phyloP scores from a whole-genome alignment of 345 rosid genomes.

The Raphanus sativus region DNA sequence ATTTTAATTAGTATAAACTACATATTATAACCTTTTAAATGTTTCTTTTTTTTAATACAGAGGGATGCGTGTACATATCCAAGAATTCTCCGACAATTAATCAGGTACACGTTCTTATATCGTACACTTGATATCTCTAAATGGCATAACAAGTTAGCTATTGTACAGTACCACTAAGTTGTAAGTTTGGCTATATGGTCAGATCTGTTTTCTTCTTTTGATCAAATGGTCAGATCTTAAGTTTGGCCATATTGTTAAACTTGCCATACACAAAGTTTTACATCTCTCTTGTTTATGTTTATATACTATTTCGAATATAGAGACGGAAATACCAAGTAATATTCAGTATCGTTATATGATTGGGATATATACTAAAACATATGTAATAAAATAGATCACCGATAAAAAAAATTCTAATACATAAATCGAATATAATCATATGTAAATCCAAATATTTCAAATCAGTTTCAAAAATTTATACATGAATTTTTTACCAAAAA shows the following conservation, averaged over 20 bases:
- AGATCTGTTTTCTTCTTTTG: too few relatives aligned
- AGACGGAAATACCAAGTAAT: background rate
- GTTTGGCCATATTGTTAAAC: background rate
- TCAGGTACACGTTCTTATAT: background rate
- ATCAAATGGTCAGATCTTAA: background rate
- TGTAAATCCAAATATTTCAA: too few relatives aligned
- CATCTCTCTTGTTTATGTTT: background rate
- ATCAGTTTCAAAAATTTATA: too few relatives aligned
- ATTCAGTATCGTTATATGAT: background rate
- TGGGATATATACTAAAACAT: background rate
- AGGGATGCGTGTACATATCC: background rate
- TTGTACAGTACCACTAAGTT: background rate
- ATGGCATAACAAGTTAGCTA: background rate
- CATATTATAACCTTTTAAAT: too few relatives aligned
- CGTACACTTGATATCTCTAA: background rate
- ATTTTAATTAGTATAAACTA: too few relatives aligned
- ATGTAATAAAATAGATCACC: background rate
- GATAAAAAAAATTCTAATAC: too few relatives aligned
- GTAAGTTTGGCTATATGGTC: background rate
- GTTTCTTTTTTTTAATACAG: too few relatives aligned
- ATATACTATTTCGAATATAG: background rate
- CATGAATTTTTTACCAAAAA: too few relatives aligned
- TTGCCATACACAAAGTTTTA: background rate
- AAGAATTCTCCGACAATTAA: background rate
- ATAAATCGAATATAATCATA: too few relatives aligned